A percentile compares a stretch with the other conserved stretches of the same genome.
phyloP scores from a whole-genome alignment of 768 basidiomycete species.

The Multifurca ochricompacta region DNA sequence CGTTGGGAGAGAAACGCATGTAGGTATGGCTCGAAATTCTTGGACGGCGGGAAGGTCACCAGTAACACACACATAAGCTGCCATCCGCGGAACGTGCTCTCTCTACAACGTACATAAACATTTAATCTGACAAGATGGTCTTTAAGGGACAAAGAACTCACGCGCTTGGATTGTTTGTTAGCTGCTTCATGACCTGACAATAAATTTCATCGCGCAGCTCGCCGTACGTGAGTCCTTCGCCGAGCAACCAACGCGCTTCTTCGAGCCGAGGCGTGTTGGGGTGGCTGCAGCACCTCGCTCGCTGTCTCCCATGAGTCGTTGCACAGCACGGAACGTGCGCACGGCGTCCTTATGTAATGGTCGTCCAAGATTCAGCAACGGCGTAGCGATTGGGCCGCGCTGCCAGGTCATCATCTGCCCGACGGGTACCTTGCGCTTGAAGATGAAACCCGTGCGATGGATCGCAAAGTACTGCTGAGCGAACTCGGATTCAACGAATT shows the following conservation, averaged over 20 bases:
- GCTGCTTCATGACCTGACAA: constrained; percentile 88
- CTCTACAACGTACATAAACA: constrained; percentile 35
- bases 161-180: constrained; percentile 74
- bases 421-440: constrained; percentile 72
- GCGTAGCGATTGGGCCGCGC: constrained; percentile 58
- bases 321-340: constrained; percentile 81
- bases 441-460: constrained; percentile 83
- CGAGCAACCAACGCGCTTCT: constrained; percentile 81
- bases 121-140: neutral
- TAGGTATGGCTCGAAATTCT: constrained; percentile 84
- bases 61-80: constrained; percentile 85
- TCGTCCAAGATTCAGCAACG: constrained; percentile 65
- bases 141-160: constrained; percentile 33
- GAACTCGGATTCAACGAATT: constrained; percentile 80
- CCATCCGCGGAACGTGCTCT: constrained; percentile 87
- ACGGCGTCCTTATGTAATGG: constrained; percentile 68
- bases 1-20: constrained; percentile 71
- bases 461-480: constrained; percentile 85
- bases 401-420: constrained; percentile 91
- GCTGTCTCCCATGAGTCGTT: constrained; percentile 90
- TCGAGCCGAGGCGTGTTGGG: constrained; percentile 52
- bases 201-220: constrained; percentile 92
- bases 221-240: constrained; percentile 68
- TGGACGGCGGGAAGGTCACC: constrained; percentile 90
- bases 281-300: constrained; percentile 54